Evolutionary conservation across 306 rosid genomes (phyloP).

Genomic region (Citrullus colocynthis): DNA sequence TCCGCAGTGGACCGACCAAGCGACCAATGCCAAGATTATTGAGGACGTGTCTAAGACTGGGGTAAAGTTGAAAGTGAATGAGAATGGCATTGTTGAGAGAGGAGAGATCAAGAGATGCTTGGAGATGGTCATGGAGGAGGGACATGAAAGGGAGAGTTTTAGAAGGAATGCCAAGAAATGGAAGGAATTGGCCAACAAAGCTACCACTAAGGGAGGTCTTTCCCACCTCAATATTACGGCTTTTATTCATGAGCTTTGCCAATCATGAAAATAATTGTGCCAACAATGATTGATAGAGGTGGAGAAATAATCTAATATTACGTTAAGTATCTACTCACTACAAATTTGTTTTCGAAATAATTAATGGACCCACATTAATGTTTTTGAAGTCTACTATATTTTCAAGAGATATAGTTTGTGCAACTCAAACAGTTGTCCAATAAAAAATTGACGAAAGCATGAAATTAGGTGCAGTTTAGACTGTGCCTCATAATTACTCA

Average conservation of each 20-base stretch:
- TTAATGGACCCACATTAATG: no score
- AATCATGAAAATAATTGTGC: no score
- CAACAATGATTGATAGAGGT: no score
- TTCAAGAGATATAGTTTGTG: no score
- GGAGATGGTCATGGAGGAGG: conserved; percentile 9
- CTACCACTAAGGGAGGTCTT: conserved; percentile 18
- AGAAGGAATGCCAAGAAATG: conserved; percentile 21
- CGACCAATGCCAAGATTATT: conserved; percentile 8
- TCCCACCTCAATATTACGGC: conserved; percentile 7
- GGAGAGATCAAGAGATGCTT: conserved; percentile 12
- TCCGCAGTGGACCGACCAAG: conserved; percentile 11
- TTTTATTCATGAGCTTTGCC: background rate
- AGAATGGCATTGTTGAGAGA: background rate
- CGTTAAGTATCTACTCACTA: no score
- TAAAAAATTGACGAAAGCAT: no score
- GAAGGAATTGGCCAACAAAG: conserved; percentile 16
- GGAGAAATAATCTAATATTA: no score
- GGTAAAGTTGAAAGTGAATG: background rate
- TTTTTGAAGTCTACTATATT: no score
- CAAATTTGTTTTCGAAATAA: no score
- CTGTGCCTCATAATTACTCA: no score
- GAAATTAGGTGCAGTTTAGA: no score
- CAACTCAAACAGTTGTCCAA: no score
- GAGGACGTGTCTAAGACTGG: conserved; percentile 5
- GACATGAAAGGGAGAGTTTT: conserved; percentile 11